Evolutionary conservation across 2,329 filamentous ascomycete species (phyloP), one percentile per base, ranked within the genome.

Genomic region (Pseudocercospora fuligena): DNA sequence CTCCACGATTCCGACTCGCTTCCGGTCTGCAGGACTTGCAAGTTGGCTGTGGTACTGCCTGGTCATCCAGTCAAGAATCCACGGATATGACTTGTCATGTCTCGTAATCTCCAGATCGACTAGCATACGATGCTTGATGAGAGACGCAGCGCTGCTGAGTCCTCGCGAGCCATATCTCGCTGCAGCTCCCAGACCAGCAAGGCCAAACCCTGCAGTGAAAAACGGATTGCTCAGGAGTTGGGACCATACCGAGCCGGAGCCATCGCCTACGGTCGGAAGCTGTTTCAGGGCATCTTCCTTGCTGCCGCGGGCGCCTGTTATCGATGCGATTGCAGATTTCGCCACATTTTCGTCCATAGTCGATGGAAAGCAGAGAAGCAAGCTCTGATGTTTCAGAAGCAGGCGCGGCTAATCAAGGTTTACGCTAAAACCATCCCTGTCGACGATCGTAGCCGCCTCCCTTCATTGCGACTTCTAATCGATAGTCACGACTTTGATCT

Each of bases 101-200:
- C 93, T 92, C 79, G 92, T 94, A 79, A 99, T 97, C 80, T 99
- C 95, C 74, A 99, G 89, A 75, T 97, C 93, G 74, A 98, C 92
- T 31, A 99, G 89, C 81, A 99, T 88, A 58, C 94, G 92, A 61
- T 91, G 89, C 59, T 92, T 91, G 66, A 97, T 82, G 64, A 96
- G 85, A 51, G 87, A 86, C n/a, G 90, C 89, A 63, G 89, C 89
- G 73, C 89, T 84, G 67, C 94, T 87, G 66, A 91, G 79, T 36
- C 92, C 92, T 76, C 90, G 90, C 69, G 95, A 93, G 31, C 90
- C 92, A 73, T 97, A 88, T 12, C 93, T 90, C 33, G 93, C 87
- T 47, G 87, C 90, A 36, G 93, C 92, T 69, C 93, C 95, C 61
- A 99, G 85, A 31, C 91, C 92, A 67, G 94, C 95, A 61, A 99